Evolutionary conservation across 768 basidiomycete genomes (phyloP), one percentile per base, ranked within the genome.

Genomic region (Pisolithus microcarpus): DNA sequence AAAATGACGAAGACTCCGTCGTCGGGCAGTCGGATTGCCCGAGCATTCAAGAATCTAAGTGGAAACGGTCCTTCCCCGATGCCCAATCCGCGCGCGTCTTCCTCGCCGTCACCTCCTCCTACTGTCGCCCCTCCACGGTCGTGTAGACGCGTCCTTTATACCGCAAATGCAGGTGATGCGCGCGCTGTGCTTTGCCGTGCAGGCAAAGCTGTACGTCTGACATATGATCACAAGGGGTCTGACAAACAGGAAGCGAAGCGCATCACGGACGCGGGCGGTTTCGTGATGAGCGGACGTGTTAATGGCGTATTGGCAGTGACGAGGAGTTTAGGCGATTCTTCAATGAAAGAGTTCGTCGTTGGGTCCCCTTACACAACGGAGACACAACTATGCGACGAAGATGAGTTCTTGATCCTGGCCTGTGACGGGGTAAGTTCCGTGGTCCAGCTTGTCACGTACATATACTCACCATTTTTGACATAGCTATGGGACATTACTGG

Each of bases 261-360:
- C 19, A 98, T 99, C 65, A 93, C 80, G 45, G 96, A 98, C 63
- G 96, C 96, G 0, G 96, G 96, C 9, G 96, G 96, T 1, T 99
- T 98, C 64, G 94, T 99, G 19, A 85, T 99, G 88, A 95, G 95
- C 62, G 96, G 95, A 56, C 82, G 96, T 11, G 96, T 99, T 31
- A 99, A 99, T 58, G 96, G 95, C 56, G 94, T 98, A 38, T 73
- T 99, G 49, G 93, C 93, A 6, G 96, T 99, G 26, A 99, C 96
- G 16, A 78, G 96, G 52, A 92, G 92, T 61, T 72, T 99, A 51
- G 96, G 96, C 31, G 96, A 99, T 63, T 88, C 92, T 2, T 88
- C 91, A 7, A 98, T 99, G 96, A 99, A 99, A 70, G 96, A 99
- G 61, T 99, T 94, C 65, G 96, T 99, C 10, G 96, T 98, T 44